Evolutionary conservation across 345 rosid species (phyloP).

Genomic region (Eucalyptus rudis): DNA sequence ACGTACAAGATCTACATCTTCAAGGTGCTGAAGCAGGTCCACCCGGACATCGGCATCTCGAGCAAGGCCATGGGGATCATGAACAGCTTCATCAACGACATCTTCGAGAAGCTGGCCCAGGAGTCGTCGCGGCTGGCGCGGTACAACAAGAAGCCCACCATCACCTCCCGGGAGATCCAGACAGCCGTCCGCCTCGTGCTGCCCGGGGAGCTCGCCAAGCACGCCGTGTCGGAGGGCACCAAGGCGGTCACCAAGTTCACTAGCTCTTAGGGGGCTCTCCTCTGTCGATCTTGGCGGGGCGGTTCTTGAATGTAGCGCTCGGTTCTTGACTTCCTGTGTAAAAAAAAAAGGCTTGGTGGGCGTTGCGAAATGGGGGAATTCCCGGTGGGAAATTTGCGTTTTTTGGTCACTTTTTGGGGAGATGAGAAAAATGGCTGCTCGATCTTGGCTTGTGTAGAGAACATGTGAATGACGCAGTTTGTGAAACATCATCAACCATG

Average conservation of each 20-base stretch:
- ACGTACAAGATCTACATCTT: slow-evolving; percentile 32
- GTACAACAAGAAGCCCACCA: slow-evolving; percentile 26
- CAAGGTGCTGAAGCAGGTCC: slow-evolving; percentile 28
- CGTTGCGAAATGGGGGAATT: background rate
- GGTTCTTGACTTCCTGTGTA: background rate
- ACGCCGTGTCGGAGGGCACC: slow-evolving; percentile 23
- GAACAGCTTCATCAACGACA: slow-evolving; percentile 19
- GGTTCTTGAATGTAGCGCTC: too few species aligned
- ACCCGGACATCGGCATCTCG: slow-evolving; percentile 19
- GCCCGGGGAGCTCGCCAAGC: slow-evolving; percentile 20
- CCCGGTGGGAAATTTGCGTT: background rate
- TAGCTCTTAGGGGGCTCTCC: background rate
- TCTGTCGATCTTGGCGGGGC: background rate
- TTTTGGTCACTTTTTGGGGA: background rate
- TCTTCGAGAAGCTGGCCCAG: slow-evolving; percentile 26
- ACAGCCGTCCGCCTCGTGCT: slow-evolving; percentile 16
- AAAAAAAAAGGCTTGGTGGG: background rate
- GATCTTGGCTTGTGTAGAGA: background rate
- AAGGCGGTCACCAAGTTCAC: slow-evolving; percentile 27
- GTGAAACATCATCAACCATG: background rate
- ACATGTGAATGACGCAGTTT: background rate
- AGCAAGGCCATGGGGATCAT: slow-evolving; percentile 14
- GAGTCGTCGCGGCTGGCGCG: slow-evolving; percentile 14
- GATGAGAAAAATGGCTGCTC: background rate
- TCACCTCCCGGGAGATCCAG: slow-evolving; percentile 29